Percentiles rank a stretch among this genome's conserved stretches.
Evolutionary conservation across 495 filamentous ascomycete genomes (phyloP).

Genomic region (Wilcoxina mikolae): DNA sequence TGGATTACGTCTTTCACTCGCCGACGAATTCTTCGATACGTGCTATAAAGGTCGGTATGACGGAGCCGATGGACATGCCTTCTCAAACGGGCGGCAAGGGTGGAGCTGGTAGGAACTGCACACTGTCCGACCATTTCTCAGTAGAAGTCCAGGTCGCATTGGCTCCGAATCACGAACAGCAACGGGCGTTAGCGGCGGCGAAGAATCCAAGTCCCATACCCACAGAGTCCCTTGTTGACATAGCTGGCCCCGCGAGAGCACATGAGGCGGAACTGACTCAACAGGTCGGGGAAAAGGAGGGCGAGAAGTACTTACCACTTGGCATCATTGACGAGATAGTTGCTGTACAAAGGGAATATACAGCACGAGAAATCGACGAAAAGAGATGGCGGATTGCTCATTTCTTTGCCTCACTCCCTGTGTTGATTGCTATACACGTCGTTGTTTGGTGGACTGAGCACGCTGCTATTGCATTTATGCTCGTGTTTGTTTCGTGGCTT

Average conservation of each 20-base stretch:
- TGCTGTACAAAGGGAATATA: constrained; percentile 49
- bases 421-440: constrained; percentile 55
- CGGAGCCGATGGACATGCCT: constrained; percentile 34
- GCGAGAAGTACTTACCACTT: constrained; percentile 31
- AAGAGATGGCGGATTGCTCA: constrained; percentile 54
- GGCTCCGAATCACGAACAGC: constrained; percentile 14
- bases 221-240: constrained; percentile 16
- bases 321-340: constrained; percentile 60
- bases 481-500: constrained; percentile 63
- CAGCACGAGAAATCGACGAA: constrained; percentile 51
- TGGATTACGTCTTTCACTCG: constrained; percentile 80
- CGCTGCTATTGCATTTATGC: constrained; percentile 63
- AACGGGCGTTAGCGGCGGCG: constrained; percentile 13
- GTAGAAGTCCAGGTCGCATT: constrained; percentile 50
- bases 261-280: constrained; percentile 24
- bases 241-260: constrained; percentile 14
- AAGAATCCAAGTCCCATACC: constrained; percentile 12
- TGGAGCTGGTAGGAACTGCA: constrained; percentile 68
- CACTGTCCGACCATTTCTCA: constrained; percentile 85
- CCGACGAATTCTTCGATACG: constrained; percentile 49
- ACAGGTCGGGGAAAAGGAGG: constrained; percentile 21
- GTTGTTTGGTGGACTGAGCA: constrained; percentile 72
- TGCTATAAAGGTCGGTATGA: constrained; percentile 60
- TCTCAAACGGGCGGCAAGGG: constrained; percentile 30
- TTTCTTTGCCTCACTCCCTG: constrained; percentile 48